These are phyloP conservation scores for Mesembryanthemum crystallinum DNA, from an alignment of 148 eudicot species.

Conservation along the genomic window DNA sequence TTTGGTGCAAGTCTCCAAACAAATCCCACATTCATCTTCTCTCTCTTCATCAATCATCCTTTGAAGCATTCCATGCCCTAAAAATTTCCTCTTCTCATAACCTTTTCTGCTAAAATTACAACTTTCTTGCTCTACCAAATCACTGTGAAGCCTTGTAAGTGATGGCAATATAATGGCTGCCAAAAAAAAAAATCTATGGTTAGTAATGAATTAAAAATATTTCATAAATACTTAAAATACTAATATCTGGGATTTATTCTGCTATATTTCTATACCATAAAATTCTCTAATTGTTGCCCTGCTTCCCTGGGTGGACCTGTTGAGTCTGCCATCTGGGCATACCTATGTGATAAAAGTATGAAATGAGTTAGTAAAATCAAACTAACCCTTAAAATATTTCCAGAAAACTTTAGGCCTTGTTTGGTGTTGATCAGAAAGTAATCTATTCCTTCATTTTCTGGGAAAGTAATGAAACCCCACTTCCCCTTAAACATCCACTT, in stretches of 20 bases:
- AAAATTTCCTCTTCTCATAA: constrained; percentile 29
- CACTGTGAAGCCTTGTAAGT: constrained; percentile 56
- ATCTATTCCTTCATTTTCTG: not conserved
- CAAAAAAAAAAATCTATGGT: not conserved
- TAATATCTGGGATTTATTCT: constrained; percentile 11
- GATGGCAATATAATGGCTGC: constrained; percentile 83
- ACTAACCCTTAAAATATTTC: not conserved
- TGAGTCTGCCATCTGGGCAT: constrained; percentile 52
- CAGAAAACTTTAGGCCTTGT: too few species aligned
- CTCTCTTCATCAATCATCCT: constrained; percentile 48
- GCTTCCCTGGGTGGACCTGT: constrained; percentile 45
- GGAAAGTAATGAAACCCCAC: not conserved
- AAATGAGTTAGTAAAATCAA: not conserved
- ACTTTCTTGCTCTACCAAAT: constrained; percentile 48
- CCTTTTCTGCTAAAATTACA: constrained; percentile 20
- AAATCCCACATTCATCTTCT: constrained; percentile 85
- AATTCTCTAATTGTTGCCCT: constrained; percentile 69
- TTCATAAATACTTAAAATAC: not conserved
- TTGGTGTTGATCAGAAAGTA: not conserved
- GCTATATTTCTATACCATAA: too few species aligned
- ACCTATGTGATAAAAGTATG: constrained; percentile 42
- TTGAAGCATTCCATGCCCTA: constrained; percentile 27
- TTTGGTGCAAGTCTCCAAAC: constrained; percentile 68
- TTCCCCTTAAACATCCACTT: not conserved
- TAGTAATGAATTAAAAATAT: not conserved